These are phyloP conservation scores for Malus domestica DNA, from an alignment of 306 rosid genomes.

Conservation along the genomic window DNA sequence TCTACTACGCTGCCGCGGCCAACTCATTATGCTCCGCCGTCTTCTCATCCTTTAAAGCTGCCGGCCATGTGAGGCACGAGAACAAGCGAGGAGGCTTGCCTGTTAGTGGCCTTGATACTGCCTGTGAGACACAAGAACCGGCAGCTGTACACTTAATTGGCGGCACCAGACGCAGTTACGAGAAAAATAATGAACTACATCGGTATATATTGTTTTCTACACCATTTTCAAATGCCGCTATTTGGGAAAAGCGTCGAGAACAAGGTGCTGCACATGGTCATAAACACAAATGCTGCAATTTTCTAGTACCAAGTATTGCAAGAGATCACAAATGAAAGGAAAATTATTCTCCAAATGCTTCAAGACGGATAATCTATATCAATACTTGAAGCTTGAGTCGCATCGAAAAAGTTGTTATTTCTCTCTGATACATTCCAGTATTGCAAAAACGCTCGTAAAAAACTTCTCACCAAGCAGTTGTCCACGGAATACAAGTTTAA, in stretches of 20 bases:
- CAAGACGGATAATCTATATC: not conserved
- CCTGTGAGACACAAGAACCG: not conserved
- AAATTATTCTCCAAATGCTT: not conserved
- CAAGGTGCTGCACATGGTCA: not conserved
- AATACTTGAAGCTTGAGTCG: not conserved
- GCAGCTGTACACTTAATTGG: not conserved
- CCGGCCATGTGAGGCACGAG: slow-evolving; percentile 53
- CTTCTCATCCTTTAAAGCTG: slow-evolving; percentile 49
- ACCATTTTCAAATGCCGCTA: no score
- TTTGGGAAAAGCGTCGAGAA: not conserved
- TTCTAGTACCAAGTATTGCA: not conserved
- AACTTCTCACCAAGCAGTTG: not conserved
- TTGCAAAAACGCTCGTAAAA: not conserved
- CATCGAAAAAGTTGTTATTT: not conserved
- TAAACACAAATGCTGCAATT: not conserved
- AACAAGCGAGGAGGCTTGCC: slow-evolving; percentile 18
- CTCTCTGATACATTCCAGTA: not conserved
- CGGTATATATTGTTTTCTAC: no score
- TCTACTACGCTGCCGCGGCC: slow-evolving; percentile 33
- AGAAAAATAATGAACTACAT: no score
- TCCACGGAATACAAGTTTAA: no score
- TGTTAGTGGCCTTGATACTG: slow-evolving; percentile 8
- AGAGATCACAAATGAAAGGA: not conserved
- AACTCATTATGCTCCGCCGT: slow-evolving; percentile 61
- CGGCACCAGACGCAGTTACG: no score